phyloP scores from a whole-genome alignment of 2,329 filamentous ascomycete species.

The Cordyceps tenuipes region DNA sequence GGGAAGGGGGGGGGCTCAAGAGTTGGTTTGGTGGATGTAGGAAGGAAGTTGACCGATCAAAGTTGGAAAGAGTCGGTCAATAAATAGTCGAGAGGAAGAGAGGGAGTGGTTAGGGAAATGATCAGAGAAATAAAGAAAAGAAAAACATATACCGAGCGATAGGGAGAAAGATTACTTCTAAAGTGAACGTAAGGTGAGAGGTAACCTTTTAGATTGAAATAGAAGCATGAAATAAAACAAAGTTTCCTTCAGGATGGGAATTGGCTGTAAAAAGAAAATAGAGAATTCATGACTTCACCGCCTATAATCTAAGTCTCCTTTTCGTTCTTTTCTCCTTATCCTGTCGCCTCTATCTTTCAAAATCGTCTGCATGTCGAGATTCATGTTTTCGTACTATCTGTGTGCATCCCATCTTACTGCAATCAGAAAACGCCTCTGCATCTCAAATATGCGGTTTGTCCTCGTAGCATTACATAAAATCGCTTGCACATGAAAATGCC shows the following conservation, averaged over 20 bases:
- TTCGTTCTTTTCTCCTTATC: not conserved
- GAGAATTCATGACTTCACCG: no score
- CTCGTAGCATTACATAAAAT: not conserved
- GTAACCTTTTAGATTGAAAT: no score
- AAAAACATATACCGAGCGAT: no score
- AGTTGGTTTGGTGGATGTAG: not conserved
- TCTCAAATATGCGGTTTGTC: not conserved
- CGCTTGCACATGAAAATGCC: constrained; percentile 7
- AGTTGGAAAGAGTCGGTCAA: not conserved
- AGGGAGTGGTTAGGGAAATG: not conserved
- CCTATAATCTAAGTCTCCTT: not conserved
- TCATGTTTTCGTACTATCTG: not conserved
- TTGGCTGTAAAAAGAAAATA: no score
- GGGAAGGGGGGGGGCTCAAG: no score
- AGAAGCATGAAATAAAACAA: no score
- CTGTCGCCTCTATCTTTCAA: not conserved
- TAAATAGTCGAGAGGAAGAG: no score
- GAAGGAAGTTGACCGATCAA: not conserved
- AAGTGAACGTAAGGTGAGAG: not conserved
- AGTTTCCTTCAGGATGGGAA: no score
- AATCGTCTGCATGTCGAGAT: not conserved
- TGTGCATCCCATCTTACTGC: not conserved
- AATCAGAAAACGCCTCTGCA: not conserved
- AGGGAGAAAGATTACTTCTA: not conserved
- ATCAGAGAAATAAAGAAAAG: no score